Percentiles rank a stretch among this genome's conserved stretches.
phyloP scores from a whole-genome alignment of 2,329 filamentous ascomycete species.

The Aschersonia sp. region DNA sequence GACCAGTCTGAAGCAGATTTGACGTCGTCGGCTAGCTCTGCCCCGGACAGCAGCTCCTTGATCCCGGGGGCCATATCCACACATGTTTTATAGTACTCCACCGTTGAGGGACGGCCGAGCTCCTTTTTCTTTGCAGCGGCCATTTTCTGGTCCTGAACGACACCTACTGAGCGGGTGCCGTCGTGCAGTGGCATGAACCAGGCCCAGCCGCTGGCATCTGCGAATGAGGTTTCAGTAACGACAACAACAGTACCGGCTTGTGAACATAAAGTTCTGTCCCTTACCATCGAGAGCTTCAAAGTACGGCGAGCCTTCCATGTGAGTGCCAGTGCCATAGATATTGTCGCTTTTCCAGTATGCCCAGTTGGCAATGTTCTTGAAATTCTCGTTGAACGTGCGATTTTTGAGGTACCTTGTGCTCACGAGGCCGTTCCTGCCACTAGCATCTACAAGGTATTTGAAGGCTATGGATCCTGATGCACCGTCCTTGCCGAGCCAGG shows the following conservation, averaged over 20 bases:
- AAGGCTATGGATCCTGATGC: conserved; percentile 24
- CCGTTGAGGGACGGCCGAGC: conserved; percentile 3
- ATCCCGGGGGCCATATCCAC: conserved; percentile 19
- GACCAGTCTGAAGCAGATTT: conserved; percentile 31
- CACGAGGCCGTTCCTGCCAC: conserved; percentile 27
- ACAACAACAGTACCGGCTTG: background rate
- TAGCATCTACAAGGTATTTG: conserved; percentile 33
- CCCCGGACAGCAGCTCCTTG: conserved; percentile 14
- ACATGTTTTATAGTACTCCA: conserved; percentile 19
- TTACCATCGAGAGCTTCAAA: conserved; percentile 26
- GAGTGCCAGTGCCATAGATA: conserved; percentile 18
- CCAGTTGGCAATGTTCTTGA: conserved; percentile 36
- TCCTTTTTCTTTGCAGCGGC: conserved; percentile 16
- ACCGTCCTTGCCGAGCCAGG: conserved; percentile 18
- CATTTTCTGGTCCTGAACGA: conserved; percentile 25
- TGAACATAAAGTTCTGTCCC: background rate
- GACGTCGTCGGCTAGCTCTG: conserved; percentile 18
- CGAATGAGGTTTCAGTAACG: background rate
- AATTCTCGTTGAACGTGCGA: conserved; percentile 26
- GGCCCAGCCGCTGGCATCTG: conserved; percentile 31
- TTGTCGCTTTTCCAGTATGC: conserved; percentile 26
- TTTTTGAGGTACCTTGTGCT: conserved; percentile 34
- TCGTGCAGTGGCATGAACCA: conserved; percentile 37
- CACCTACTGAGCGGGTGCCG: conserved; percentile 25
- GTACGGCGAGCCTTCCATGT: conserved; percentile 20